Percentiles rank a stretch among this genome's conserved stretches.
Evolutionary conservation across 1,284 basidiomycete genomes (phyloP).

Genomic region (Leccinum subfulvum): DNA sequence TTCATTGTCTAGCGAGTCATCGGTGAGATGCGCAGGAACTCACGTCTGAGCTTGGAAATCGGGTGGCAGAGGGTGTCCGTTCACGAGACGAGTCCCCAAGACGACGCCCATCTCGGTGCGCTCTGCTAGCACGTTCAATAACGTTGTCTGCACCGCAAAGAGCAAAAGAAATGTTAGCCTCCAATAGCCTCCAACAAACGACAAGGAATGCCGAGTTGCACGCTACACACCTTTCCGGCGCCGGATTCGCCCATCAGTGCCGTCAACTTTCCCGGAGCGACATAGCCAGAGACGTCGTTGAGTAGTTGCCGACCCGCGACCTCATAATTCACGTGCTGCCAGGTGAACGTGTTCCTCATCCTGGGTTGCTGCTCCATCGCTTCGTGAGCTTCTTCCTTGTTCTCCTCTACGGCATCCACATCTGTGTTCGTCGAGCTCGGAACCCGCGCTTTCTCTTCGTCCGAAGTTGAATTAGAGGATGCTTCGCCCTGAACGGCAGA

Average conservation of each 20-base stretch:
- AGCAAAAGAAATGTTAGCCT: slow-evolving; percentile 17
- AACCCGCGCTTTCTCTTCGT: slow-evolving; percentile 33
- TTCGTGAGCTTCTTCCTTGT: slow-evolving; percentile 7
- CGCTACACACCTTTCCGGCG: slow-evolving; percentile 60
- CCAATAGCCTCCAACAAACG: slow-evolving; percentile 9
- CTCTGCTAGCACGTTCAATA: slow-evolving; percentile 82
- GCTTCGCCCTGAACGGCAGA: slow-evolving; percentile 9
- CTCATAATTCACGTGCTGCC: slow-evolving; percentile 61
- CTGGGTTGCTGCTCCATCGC: slow-evolving; percentile 20
- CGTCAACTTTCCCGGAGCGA: slow-evolving; percentile 77
- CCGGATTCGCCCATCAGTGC: slow-evolving; percentile 83
- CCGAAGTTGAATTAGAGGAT: neutral
- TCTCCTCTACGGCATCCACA: slow-evolving; percentile 11
- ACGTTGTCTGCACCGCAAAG: slow-evolving; percentile 55
- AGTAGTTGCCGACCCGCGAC: slow-evolving; percentile 64
- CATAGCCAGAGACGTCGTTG: slow-evolving; percentile 81
- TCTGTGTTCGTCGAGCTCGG: slow-evolving; percentile 32
- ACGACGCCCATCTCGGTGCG: slow-evolving; percentile 82
- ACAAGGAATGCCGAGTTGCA: slow-evolving; percentile 3
- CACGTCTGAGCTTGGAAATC: slow-evolving; percentile 76
- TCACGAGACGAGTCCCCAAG: slow-evolving; percentile 75
- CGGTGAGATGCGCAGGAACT: slow-evolving; percentile 10
- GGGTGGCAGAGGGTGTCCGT: slow-evolving; percentile 66
- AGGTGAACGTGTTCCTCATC: slow-evolving; percentile 51
- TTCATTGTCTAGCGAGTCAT: neutral